Conservation (phyloP, 805 yeast species). For the Blastobotrys attinorum region DNA sequence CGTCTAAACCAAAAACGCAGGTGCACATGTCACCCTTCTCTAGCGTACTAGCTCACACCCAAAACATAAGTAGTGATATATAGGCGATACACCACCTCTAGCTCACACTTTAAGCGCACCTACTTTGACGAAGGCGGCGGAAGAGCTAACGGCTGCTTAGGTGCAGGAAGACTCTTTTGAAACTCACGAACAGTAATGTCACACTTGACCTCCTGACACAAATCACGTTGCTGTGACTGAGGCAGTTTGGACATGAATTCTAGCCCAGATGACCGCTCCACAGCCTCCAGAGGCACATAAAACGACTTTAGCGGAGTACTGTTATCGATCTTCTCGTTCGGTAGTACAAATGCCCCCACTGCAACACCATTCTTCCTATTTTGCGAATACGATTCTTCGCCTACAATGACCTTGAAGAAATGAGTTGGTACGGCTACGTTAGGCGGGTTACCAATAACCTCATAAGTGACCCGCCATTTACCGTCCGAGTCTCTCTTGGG, state of each 20-base stretch:
- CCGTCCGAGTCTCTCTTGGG: conserved; percentile 74
- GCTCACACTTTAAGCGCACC: background rate
- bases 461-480: conserved; percentile 76
- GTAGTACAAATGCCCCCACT: conserved; percentile 89
- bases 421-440: conserved; percentile 96
- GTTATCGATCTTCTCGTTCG: conserved; percentile 76
- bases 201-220: conserved; percentile 78
- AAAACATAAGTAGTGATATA: background rate
- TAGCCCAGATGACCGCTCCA: conserved; percentile 81
- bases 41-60: too few relatives aligned
- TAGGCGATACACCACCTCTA: conserved; percentile 1
- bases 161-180: conserved; percentile 32
- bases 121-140: conserved; percentile 14
- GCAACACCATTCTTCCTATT: conserved; percentile 43
- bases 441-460: conserved; percentile 95
- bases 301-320: conserved; percentile 60
- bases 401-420: conserved; percentile 84
- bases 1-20: too few relatives aligned
- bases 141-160: conserved; percentile 13
- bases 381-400: conserved; percentile 46
- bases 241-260: conserved; percentile 66
- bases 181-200: conserved; percentile 77
- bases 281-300: conserved; percentile 82
- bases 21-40: too few relatives aligned
- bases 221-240: conserved; percentile 42